phyloP scores from a whole-genome alignment of 2,329 filamentous ascomycete species.

The Diaporthe aspalathi region DNA sequence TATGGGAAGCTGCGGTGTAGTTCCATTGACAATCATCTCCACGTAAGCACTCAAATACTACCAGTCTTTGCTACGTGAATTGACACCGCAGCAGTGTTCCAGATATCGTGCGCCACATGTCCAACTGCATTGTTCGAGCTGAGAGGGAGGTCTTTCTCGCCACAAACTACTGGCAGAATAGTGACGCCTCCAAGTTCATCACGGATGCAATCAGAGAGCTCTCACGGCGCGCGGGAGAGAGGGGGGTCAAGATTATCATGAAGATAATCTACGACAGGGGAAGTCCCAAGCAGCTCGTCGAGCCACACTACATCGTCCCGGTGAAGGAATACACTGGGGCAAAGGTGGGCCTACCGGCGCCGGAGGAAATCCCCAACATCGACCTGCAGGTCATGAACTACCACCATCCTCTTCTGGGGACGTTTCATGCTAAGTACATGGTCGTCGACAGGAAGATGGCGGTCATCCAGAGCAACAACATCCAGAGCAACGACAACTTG shows the following conservation, averaged over 20 bases:
- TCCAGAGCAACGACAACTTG: slow-evolving; percentile 81
- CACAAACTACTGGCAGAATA: slow-evolving; percentile 81
- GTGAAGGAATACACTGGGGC: slow-evolving; percentile 68
- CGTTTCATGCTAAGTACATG: slow-evolving; percentile 83
- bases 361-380: slow-evolving; percentile 75
- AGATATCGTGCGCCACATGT: slow-evolving; percentile 79
- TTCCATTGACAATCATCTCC: slow-evolving; percentile 77
- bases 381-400: slow-evolving; percentile 80
- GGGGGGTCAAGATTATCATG: slow-evolving; percentile 69
- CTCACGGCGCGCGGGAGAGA: slow-evolving; percentile 70
- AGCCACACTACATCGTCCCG: slow-evolving; percentile 72
- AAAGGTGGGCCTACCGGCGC: slow-evolving; percentile 69
- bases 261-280: slow-evolving; percentile 83
- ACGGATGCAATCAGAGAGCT: slow-evolving; percentile 77
- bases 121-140: slow-evolving; percentile 79
- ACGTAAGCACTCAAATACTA: slow-evolving; percentile 51
- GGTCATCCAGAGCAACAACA: slow-evolving; percentile 81
- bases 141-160: slow-evolving; percentile 78
- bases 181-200: slow-evolving; percentile 74
- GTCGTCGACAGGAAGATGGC: slow-evolving; percentile 79
- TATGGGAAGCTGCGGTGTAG: slow-evolving; percentile 67
- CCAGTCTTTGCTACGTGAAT: neutral
- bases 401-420: slow-evolving; percentile 76
- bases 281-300: slow-evolving; percentile 70
- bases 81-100: slow-evolving; percentile 57